phyloP scores from a whole-genome alignment of 1,139 yeast species.

The Eremothecium gossypii region DNA sequence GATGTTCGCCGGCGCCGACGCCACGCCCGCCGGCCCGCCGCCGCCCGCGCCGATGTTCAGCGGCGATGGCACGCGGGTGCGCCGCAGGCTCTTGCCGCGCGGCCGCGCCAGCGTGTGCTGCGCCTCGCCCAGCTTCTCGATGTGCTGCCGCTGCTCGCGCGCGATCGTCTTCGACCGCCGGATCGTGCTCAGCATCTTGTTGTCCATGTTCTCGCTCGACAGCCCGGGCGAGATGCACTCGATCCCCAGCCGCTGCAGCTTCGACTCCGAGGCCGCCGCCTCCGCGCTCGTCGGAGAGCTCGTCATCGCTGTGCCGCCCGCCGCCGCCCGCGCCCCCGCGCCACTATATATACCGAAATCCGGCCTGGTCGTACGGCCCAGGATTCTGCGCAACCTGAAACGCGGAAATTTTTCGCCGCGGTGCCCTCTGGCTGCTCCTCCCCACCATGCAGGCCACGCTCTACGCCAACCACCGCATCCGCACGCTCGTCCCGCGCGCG shows the following conservation, averaged over 20 bases:
- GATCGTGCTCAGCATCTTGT: constrained; percentile 29
- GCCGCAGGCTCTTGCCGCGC: constrained; percentile 14
- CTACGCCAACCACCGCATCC: constrained; percentile 32
- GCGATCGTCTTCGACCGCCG: constrained; percentile 30
- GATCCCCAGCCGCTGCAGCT: constrained; percentile 20
- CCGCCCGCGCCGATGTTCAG: constrained; percentile 9
- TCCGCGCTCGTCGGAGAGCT: constrained; percentile 5
- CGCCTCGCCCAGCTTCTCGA: constrained; percentile 8
- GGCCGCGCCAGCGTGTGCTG: constrained; percentile 2
- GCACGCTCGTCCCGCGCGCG: constrained; percentile 45
- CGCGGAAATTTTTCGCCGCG: not conserved
- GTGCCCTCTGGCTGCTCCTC: not conserved
- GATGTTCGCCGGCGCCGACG: constrained; percentile 16
- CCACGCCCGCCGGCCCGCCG: constrained; percentile 3
- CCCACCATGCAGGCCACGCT: not conserved
- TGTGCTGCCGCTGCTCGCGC: constrained; percentile 29
- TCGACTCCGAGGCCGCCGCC: constrained; percentile 3
- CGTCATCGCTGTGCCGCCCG: constrained; percentile 1
- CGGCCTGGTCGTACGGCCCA: not conserved
- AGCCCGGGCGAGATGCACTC: constrained; percentile 36
- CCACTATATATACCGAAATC: not conserved
- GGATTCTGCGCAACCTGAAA: not conserved
- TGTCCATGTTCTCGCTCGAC: constrained; percentile 27
- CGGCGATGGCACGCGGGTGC: constrained; percentile 18
- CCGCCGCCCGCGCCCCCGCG: not conserved